Evolutionary conservation across 306 rosid genomes (phyloP).

Genomic region (Corylus heterophylla): DNA sequence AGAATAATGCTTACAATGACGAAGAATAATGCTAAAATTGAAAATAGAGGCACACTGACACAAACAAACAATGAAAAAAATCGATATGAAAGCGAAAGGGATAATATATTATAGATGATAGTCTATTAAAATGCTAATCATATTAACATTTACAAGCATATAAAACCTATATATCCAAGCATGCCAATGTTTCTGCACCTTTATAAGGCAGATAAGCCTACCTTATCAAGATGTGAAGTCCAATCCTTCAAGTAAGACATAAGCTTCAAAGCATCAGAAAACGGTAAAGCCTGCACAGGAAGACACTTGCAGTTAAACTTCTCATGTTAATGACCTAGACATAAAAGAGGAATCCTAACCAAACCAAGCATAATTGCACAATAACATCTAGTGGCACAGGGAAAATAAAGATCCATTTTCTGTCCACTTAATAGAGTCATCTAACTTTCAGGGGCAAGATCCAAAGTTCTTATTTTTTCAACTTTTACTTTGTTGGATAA

Average conservation of each 20-base stretch:
- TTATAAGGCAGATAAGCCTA: constrained; percentile 22
- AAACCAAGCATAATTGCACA: not conserved
- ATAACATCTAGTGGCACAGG: constrained; percentile 2
- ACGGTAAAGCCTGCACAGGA: constrained; percentile 76
- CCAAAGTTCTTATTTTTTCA: not conserved
- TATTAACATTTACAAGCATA: not conserved
- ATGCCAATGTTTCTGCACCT: constrained; percentile 6
- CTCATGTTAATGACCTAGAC: constrained; percentile 14
- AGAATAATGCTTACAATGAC: not conserved
- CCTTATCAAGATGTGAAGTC: constrained; percentile 86
- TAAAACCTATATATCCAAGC: not conserved
- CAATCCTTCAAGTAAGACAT: constrained; percentile 81
- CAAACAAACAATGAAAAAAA: not conserved
- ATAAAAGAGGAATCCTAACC: not conserved
- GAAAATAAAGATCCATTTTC: not conserved
- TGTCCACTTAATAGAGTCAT: not conserved
- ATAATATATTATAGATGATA: not conserved
- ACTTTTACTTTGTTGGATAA: not conserved
- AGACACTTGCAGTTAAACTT: constrained; percentile 17
- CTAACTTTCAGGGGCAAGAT: not conserved
- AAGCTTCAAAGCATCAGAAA: constrained; percentile 86
- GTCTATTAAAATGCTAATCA: not conserved
- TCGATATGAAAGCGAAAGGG: not conserved
- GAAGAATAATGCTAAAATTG: not conserved
- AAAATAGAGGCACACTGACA: not conserved